Evolutionary conservation across 108 stramenopile species (phyloP).

Genomic region (Pseudonitzschia multistriata): DNA sequence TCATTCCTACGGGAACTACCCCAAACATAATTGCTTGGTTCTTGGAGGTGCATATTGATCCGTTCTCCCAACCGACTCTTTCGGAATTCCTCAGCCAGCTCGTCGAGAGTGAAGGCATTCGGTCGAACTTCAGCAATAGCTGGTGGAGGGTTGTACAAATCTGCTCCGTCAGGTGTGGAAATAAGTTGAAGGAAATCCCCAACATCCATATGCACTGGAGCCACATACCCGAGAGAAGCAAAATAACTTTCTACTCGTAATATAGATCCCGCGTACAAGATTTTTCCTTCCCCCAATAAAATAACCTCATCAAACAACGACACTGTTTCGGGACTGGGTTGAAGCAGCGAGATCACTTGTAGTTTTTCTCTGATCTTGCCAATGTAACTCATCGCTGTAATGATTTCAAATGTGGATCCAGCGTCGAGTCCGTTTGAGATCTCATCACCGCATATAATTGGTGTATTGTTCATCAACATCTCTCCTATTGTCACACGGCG

Average conservation of each 20-base stretch:
- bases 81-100: slow-evolving; percentile 61
- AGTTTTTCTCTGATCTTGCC: slow-evolving; percentile 45
- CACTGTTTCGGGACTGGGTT: slow-evolving; percentile 93
- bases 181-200: slow-evolving; percentile 81
- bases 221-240: slow-evolving; percentile 58
- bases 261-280: slow-evolving; percentile 87
- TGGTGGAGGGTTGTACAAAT: slow-evolving; percentile 34
- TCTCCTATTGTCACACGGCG: slow-evolving; percentile 83
- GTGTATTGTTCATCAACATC: slow-evolving; percentile 66
- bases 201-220: slow-evolving; percentile 71
- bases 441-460: slow-evolving; percentile 83
- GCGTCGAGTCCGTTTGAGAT: slow-evolving; percentile 87
- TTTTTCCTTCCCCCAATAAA: slow-evolving; percentile 71
- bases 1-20: slow-evolving; percentile 12
- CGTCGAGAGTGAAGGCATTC: slow-evolving; percentile 35
- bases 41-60: slow-evolving; percentile 23
- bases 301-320: slow-evolving; percentile 87
- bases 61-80: slow-evolving; percentile 32
- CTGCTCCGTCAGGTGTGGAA: slow-evolving; percentile 50
- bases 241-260: slow-evolving; percentile 71
- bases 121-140: slow-evolving; percentile 25
- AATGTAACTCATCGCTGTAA: slow-evolving; percentile 25
- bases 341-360: slow-evolving; percentile 81
- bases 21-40: slow-evolving; percentile 30
- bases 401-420: slow-evolving; percentile 67